Conservation (phyloP, 441 rosid species). For the Flueggea neowawraea region DNA sequence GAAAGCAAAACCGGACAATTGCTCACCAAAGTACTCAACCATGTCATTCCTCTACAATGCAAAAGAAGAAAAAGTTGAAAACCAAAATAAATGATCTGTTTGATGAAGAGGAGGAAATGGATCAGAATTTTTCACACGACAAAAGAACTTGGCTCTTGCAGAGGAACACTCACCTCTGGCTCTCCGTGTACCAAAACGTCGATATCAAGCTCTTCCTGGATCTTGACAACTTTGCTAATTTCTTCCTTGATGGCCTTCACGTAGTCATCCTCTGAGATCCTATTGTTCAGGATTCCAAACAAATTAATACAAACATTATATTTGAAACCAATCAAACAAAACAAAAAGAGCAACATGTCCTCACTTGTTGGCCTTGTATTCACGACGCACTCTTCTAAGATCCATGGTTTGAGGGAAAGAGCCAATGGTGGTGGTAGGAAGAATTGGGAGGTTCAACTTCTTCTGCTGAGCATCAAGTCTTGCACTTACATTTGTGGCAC, state of each 20-base stretch:
- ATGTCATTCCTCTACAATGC: constrained; percentile 80
- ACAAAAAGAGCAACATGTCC: constrained; percentile 14
- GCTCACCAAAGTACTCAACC: constrained; percentile 99
- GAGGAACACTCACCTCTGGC: constrained; percentile 67
- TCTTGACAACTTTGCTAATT: constrained; percentile 82
- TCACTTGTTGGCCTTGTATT: constrained; percentile 96
- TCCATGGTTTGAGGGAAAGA: constrained; percentile 95
- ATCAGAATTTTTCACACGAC: too few relatives aligned
- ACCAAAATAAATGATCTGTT: background rate
- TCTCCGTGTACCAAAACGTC: constrained; percentile 98
- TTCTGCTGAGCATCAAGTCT: constrained; percentile 96
- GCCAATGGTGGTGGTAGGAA: constrained; percentile 95
- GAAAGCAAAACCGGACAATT: constrained; percentile 93
- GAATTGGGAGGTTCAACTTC: constrained; percentile 90
- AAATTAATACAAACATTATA: too few relatives aligned
- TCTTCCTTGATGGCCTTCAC: constrained; percentile 86
- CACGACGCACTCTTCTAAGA: constrained; percentile 96
- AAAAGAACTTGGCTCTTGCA: too few relatives aligned
- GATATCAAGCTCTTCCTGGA: constrained; percentile 92
- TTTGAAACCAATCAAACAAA: background rate
- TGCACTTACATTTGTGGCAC: constrained; percentile 74
- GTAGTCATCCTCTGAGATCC: constrained; percentile 88
- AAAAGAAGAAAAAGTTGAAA: constrained; percentile 10
- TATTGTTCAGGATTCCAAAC: constrained; percentile 13
- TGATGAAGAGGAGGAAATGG: too few relatives aligned